Base-by-base conservation (phyloP, 495 filamentous ascomycete species). In the Trichoderma virens region DNA sequence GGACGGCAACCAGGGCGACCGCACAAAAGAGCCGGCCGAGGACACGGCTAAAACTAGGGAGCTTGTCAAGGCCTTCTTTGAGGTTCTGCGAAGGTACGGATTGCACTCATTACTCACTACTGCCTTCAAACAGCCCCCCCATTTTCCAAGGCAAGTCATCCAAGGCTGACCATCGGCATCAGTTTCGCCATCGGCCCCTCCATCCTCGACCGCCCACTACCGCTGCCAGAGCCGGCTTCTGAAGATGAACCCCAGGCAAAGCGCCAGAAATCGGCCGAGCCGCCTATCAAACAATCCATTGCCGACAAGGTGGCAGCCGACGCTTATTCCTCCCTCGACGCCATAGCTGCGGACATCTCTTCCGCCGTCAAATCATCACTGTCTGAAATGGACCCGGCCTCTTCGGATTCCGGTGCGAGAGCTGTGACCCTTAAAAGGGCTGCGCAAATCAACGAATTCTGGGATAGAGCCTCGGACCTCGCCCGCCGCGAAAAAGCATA, bases 121-220 rank as follows among this genome's bases (percentile, higher is more conserved):
- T n/a, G n/a, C n/a, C n/a, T n/a, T n/a, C n/a, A n/a, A n/a, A n/a
- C n/a, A n/a, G n/a, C n/a, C n/a, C n/a, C n/a, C n/a, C n/a, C n/a
- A n/a, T n/a, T n/a, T n/a, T n/a, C n/a, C 18, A 18, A 6, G 20
- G 43, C 60, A 45, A 43, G 45, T n/a, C 56, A 63, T 13, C 64
- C 45, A 47, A 34, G 14, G 31, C 56, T 45, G 16, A 39, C 62
- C 34, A 43, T 59, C 41, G 9, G 3, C 14, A 38, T 34, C 65
- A 84, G 80, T 41, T 69, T 75, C 64, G 80, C 83, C 61, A 70
- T 74, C 5, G 67, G 63, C 27, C 72, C 69, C 13, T 77, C 76
- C 23, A 72, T 85, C 61, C 73, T 83, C 32, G 76, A 74, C 61
- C 78, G 78, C 45, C 74, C 77, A 0, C 70, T 83, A 11, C 73